Conservation (phyloP, 495 filamentous ascomycete species). For the Glonium stellatum region DNA sequence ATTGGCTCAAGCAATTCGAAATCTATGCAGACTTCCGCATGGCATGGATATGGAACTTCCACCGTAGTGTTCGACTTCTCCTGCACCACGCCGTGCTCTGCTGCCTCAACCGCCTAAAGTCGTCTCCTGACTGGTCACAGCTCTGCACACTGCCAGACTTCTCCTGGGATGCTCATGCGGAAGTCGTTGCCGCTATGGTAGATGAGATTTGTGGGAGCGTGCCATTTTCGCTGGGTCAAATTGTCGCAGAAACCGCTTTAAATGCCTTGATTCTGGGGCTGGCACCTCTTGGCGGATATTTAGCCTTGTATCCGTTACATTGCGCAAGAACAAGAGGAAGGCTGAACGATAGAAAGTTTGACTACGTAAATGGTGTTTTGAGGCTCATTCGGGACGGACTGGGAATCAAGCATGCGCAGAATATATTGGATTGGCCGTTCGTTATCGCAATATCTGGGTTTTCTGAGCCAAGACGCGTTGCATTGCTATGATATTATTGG, state of each 20-base stretch:
- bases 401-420: background rate
- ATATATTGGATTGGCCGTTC: background rate
- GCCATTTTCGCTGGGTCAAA: background rate
- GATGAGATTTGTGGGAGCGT: conserved; percentile 4
- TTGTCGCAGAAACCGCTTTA: background rate
- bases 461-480: too few species aligned
- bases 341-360: background rate
- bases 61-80: background rate
- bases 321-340: background rate
- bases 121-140: background rate
- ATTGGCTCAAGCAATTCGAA: background rate
- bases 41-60: background rate
- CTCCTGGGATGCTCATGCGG: background rate
- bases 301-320: background rate
- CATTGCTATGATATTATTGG: too few species aligned
- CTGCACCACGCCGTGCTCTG: background rate
- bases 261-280: background rate
- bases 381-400: background rate
- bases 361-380: background rate
- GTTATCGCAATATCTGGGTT: too few species aligned
- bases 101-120: background rate
- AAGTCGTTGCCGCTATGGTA: background rate
- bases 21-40: background rate
- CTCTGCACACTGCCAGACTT: background rate
- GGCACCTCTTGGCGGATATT: background rate